Evolutionary conservation across 2,329 filamentous ascomycete genomes (phyloP).

Genomic region (Calonectria pteridis): DNA sequence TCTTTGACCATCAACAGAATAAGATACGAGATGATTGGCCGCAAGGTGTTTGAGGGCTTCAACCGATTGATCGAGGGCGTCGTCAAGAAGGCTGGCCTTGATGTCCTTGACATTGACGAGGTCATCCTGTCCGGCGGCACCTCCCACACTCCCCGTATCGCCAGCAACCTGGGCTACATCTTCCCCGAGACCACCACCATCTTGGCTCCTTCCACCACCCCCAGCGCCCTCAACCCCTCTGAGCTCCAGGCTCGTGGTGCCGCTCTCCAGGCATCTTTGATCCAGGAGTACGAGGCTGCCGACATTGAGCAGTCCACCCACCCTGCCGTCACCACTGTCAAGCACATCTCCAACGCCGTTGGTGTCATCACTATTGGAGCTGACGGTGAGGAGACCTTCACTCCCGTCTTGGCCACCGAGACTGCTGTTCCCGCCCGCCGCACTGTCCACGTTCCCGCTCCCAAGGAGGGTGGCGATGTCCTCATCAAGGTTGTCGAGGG

Average conservation of each 20-base stretch:
- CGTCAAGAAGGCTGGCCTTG: slow-evolving; percentile 91
- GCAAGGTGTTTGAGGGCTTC: slow-evolving; percentile 90
- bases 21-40: slow-evolving; percentile 89
- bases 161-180: slow-evolving; percentile 79
- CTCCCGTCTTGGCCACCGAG: slow-evolving; percentile 84
- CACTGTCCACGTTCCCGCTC: slow-evolving; percentile 81
- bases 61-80: slow-evolving; percentile 86
- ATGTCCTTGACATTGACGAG: slow-evolving; percentile 93
- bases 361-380: slow-evolving; percentile 79
- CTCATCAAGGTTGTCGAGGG: slow-evolving; percentile 91
- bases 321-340: slow-evolving; percentile 92
- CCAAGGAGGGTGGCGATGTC: slow-evolving; percentile 87
- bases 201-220: slow-evolving; percentile 83
- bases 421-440: slow-evolving; percentile 92
- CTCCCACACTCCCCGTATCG: slow-evolving; percentile 93
- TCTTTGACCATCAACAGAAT: slow-evolving; percentile 91
- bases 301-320: slow-evolving; percentile 98
- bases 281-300: slow-evolving; percentile 92
- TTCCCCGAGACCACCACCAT: slow-evolving; percentile 86
- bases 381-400: slow-evolving; percentile 77
- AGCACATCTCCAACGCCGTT: slow-evolving; percentile 89
- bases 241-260: slow-evolving; percentile 91
- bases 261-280: slow-evolving; percentile 93
- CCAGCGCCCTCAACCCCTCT: slow-evolving; percentile 89
- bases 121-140: slow-evolving; percentile 94